Base-by-base conservation (phyloP, 1,284 basidiomycete genomes). In the Cryptococcus jaspeensis region DNA sequence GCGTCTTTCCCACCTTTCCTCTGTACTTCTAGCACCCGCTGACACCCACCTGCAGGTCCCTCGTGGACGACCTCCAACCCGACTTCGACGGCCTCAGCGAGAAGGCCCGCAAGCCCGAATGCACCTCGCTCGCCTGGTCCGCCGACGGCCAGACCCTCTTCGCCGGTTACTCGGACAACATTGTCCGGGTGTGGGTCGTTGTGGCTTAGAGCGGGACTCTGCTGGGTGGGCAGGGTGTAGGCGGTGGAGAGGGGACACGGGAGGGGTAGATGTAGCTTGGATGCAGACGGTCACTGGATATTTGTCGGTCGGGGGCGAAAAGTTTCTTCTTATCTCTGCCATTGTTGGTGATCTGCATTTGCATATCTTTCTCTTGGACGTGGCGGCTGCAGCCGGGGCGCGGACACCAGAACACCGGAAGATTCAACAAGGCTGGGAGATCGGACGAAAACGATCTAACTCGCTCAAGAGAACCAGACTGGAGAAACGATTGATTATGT, bases 71-170 rank as follows among this genome's bases (percentile, higher is more conserved):
- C 83, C 90, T 99, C 83, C 65, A 69, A 70, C 92, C 92, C 61
- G 89, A 92, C 72, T 93, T 90, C 77, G 84, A 85, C 59, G 88
- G 90, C 72, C 84, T 88, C 63, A 83, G 85, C 65, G 86, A 87
- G 69, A 87, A 87, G 69, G 85, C 88, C 52, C 85, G 87, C 72
- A 89, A 91, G 72, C 94, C 96, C 47, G 92, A 98, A 82, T 95
- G 92, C 80, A 89, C 94, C 55, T 98, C 94, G 56, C 91, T 99
- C 71, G 91, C 96, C 66, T 99, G 96, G 96, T 97, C 93, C 60
- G 87, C 95, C 60, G 95, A 98, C 79, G 95, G 95, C 63, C 91
- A 95, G 82, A 96, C 92, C 56, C 84, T 99, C 65, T 98, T 96
- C 77, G 91, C 89, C 78, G 94, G 94, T 61, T 94, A 91, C 85